Percentiles rank a stretch among this genome's conserved stretches.
Evolutionary conservation across 2,329 filamentous ascomycete species (phyloP).

Genomic region (Pseudogymnoascus sp.): DNA sequence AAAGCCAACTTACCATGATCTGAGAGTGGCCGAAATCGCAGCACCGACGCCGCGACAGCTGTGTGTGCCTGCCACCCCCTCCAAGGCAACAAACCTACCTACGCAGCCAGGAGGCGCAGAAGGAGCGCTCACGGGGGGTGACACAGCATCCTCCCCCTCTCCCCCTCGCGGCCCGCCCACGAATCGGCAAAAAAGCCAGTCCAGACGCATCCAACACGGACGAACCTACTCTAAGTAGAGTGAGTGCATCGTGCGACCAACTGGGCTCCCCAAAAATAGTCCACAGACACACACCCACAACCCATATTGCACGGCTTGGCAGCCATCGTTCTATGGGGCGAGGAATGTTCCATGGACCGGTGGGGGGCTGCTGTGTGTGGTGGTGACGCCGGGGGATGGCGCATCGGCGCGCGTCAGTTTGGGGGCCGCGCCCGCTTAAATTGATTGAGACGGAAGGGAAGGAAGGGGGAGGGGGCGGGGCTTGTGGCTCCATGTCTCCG

Average conservation of each 20-base stretch:
- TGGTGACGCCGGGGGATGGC: background rate
- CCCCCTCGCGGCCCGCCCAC: background rate
- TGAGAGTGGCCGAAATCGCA: background rate
- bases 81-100: background rate
- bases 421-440: slow-evolving; percentile 2
- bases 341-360: background rate
- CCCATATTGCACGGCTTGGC: background rate
- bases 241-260: background rate
- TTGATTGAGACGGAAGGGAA: background rate
- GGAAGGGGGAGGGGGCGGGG: background rate
- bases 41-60: background rate
- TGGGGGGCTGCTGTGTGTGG: background rate
- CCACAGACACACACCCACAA: background rate
- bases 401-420: slow-evolving; percentile 5
- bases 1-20: background rate
- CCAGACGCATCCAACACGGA: background rate
- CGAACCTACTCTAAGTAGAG: background rate
- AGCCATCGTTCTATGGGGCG: background rate
- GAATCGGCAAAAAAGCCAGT: background rate
- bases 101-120: background rate
- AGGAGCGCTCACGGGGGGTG: background rate
- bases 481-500: background rate
- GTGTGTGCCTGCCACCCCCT: background rate
- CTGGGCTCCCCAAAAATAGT: background rate
- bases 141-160: background rate